Evolutionary conservation across 345 rosid genomes (phyloP), one percentile per base, ranked within the genome.

Genomic region (Hypericum perforatum): DNA sequence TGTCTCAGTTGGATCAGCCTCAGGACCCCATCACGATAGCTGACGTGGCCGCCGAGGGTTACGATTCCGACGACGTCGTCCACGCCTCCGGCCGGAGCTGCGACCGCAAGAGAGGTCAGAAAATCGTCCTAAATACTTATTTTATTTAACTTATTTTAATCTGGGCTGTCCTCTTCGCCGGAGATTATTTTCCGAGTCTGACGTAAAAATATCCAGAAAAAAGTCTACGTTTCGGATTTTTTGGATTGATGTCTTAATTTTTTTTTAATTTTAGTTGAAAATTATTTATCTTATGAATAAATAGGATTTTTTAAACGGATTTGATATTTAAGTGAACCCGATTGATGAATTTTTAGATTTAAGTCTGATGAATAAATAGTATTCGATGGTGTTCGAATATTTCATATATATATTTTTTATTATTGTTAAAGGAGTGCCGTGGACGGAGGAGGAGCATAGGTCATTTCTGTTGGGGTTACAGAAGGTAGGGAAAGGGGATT

Each of bases 371-470:
- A 41, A 7, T 14, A n/a, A n/a, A n/a, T 49, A 38, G n/a, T 22
- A 11, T 16, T 8, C n/a, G 14, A 37, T 39, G 1, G 7, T 9
- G n/a, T 5, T 58, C 37, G 3, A 39, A 5, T 52, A 13, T 50
- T 16, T 38, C 39, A 13, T 9, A 13, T 6, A 44, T 43, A 10
- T 12, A 6, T 4, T 50, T 6, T 16, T 50, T 32, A 0, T 22
- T 37, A n/a, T n/a, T 52, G 39, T 45, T 22, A 22, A 1, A 85
- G 94, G 94, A 22, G 83, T 81, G 55, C 89, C 94, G 11, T 85
- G 94, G 94, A 79, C 89, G 41, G 89, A 84, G 64, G 94, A 84
- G 9, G 94, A 84, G 40, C 94, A 84, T 59, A 75, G 73, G 49
- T 49, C 79, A 16, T 84, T 84, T 56, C 56, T 84, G 63, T 46